Conservation (phyloP, 2,329 filamentous ascomycete species). For the Hortaea sp. region DNA sequence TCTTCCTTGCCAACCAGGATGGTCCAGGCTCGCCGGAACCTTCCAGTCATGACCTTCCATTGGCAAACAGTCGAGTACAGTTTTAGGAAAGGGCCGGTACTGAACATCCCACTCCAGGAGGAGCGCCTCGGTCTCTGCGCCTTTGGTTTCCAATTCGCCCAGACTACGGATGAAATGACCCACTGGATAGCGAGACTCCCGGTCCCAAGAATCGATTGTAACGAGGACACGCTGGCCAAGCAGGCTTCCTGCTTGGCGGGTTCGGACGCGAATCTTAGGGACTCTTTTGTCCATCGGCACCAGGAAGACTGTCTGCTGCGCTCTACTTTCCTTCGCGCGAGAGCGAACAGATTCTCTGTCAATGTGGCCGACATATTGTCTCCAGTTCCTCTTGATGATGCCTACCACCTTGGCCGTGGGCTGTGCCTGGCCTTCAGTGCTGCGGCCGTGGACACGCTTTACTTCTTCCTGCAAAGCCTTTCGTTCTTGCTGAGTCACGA, state of each 20-base stretch:
- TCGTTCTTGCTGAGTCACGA: slow-evolving; percentile 83
- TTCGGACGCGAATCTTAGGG: slow-evolving; percentile 88
- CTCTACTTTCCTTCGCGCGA: slow-evolving; percentile 63
- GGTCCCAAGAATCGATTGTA: slow-evolving; percentile 90
- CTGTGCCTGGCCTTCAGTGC: slow-evolving; percentile 66
- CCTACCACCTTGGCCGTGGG: slow-evolving; percentile 90
- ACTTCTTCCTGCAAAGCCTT: slow-evolving; percentile 85
- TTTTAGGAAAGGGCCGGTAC: slow-evolving; percentile 92
- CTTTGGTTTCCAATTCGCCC: slow-evolving; percentile 89
- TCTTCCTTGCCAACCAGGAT: slow-evolving; percentile 79
- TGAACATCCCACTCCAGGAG: slow-evolving; percentile 95
- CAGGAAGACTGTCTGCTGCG: slow-evolving; percentile 87
- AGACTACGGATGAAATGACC: slow-evolving; percentile 91
- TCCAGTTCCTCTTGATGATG: slow-evolving; percentile 90
- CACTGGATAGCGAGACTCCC: slow-evolving; percentile 82
- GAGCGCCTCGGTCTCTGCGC: slow-evolving; percentile 92
- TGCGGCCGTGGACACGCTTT: slow-evolving; percentile 69
- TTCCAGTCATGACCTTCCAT: slow-evolving; percentile 88
- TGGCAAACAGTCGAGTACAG: slow-evolving; percentile 86
- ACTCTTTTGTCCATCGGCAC: slow-evolving; percentile 98
- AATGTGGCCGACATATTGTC: slow-evolving; percentile 93
- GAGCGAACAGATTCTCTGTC: slow-evolving; percentile 75
- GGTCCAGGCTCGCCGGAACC: slow-evolving; percentile 67
- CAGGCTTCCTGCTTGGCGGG: slow-evolving; percentile 78
- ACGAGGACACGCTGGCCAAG: slow-evolving; percentile 86